These are phyloP conservation scores for Cynanchum wilfordii DNA, from an alignment of 257 asterid species.

Conservation along the genomic window DNA sequence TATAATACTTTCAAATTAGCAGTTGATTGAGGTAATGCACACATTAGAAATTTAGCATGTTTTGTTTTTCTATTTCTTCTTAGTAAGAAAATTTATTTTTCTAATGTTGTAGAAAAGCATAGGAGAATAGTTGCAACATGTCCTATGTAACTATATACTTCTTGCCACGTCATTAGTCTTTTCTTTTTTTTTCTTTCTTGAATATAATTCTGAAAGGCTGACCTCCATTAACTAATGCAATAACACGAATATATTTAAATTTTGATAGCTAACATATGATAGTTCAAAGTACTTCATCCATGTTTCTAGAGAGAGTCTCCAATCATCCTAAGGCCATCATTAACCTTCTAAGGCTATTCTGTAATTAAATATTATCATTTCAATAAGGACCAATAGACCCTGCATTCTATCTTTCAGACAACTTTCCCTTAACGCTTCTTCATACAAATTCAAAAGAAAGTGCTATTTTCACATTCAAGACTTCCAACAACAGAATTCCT, in stretches of 20 bases:
- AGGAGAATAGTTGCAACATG: neutral
- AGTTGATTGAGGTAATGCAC: neutral
- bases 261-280: neutral
- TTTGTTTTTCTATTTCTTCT: neutral
- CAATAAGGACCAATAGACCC: neutral
- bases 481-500: neutral
- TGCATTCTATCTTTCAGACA: neutral
- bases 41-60: neutral
- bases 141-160: neutral
- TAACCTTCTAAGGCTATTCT: neutral
- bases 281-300: neutral
- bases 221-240: neutral
- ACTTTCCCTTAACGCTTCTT: conserved; percentile 1
- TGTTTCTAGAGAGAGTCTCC: neutral
- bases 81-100: neutral
- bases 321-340: neutral
- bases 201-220: neutral
- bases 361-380: neutral
- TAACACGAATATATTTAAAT: neutral
- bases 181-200: neutral
- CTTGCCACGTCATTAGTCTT: neutral
- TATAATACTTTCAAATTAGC: neutral
- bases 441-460: neutral
- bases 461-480: neutral
- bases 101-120: neutral